Conservation (phyloP, 1,139 yeast genomes). For the Wickerhamomyces sp. region DNA sequence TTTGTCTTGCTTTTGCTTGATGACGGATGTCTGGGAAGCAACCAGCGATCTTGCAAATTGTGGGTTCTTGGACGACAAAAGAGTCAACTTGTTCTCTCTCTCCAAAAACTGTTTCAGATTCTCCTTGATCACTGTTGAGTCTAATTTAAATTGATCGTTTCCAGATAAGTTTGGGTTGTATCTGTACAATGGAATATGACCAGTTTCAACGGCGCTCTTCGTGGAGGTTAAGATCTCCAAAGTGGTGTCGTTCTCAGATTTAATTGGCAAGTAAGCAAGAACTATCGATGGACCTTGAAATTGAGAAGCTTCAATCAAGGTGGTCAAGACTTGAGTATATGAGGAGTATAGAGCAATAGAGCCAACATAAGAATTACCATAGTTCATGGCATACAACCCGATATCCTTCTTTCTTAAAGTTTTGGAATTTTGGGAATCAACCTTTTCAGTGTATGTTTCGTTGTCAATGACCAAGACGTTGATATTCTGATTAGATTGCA, state of each 20-base stretch:
- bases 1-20: slow-evolving; percentile 54
- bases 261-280: slow-evolving; percentile 83
- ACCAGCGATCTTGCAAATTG: slow-evolving; percentile 70
- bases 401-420: slow-evolving; percentile 77
- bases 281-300: slow-evolving; percentile 89
- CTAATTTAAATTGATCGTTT: slow-evolving; percentile 64
- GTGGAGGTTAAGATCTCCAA: slow-evolving; percentile 79
- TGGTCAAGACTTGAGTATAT: slow-evolving; percentile 87
- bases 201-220: slow-evolving; percentile 84
- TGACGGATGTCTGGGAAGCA: slow-evolving; percentile 55
- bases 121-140: slow-evolving; percentile 75
- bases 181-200: slow-evolving; percentile 94
- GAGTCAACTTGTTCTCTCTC: slow-evolving; percentile 80
- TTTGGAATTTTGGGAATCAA: slow-evolving; percentile 24
- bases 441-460: slow-evolving; percentile 58
- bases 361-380: slow-evolving; percentile 86
- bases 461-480: slow-evolving; percentile 87
- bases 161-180: slow-evolving; percentile 58
- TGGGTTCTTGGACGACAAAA: slow-evolving; percentile 69
- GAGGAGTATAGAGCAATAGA: slow-evolving; percentile 93
- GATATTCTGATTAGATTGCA: slow-evolving; percentile 70
- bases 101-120: slow-evolving; percentile 78
- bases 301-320: slow-evolving; percentile 81
- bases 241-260: slow-evolving; percentile 61
- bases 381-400: slow-evolving; percentile 94